phyloP scores from a whole-genome alignment of 352 stramenopile species.

The Pythium dissimile region DNA sequence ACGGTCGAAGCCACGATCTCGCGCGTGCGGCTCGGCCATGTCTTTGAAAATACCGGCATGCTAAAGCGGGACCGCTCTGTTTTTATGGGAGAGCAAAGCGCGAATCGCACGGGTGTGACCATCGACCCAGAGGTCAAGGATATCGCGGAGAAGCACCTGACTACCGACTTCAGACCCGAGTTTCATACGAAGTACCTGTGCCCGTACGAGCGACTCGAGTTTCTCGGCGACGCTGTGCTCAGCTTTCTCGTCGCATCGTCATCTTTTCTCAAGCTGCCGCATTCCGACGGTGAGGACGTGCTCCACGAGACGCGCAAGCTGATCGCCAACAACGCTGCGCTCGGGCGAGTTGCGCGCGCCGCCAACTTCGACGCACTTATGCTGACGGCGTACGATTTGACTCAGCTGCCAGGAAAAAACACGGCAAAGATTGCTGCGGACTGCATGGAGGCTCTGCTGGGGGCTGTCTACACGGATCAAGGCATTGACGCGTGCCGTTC shows the following conservation, averaged over 20 bases:
- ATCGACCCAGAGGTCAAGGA: conserved; percentile 46
- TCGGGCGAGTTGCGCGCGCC: conserved; percentile 71
- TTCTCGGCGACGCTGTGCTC: conserved; percentile 81
- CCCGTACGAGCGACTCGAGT: conserved; percentile 82
- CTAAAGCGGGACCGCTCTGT: conserved; percentile 59
- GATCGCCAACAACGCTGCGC: conserved; percentile 71
- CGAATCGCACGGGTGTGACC: conserved; percentile 15
- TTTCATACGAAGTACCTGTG: conserved; percentile 76
- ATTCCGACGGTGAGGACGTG: conserved; percentile 52
- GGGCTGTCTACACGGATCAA: conserved; percentile 80
- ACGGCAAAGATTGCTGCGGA: conserved; percentile 80
- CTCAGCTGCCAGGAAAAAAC: conserved; percentile 41
- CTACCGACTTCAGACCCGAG: conserved; percentile 67
- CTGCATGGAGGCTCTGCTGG: conserved; percentile 78
- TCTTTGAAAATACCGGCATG: conserved; percentile 59
- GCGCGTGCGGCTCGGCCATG: conserved; percentile 66
- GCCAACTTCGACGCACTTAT: conserved; percentile 76
- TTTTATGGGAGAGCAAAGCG: conserved; percentile 34
- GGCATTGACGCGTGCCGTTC: conserved; percentile 61
- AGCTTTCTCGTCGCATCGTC: conserved; percentile 80
- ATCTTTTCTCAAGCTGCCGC: conserved; percentile 73
- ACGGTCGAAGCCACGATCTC: conserved; percentile 71
- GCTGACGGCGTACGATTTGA: conserved; percentile 65
- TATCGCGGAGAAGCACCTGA: conserved; percentile 57
- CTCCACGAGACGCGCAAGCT: conserved; percentile 69